Base-by-base conservation (phyloP, 2,329 filamentous ascomycete genomes). In the Sporothrix euskadiensis region DNA sequence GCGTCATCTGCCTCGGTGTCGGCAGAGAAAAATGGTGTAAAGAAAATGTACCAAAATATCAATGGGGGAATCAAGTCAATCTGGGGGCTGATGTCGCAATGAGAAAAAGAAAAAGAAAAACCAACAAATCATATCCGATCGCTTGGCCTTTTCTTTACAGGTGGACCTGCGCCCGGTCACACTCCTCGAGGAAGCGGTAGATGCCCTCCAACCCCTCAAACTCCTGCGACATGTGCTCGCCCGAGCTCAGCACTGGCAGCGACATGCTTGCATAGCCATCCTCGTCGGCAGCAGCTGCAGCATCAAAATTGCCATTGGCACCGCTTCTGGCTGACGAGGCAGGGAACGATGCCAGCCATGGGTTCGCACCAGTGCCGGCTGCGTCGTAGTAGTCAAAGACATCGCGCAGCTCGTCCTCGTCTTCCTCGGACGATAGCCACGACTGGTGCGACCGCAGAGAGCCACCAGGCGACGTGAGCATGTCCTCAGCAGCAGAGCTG, bases 111-210 rank as follows among this genome's bases (percentile, higher is more conserved):
- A 44, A 22, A 16, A 35, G 14, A 19, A 54, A 61, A 61, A 26
- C 39, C 52, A 69, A 1, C 6, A 35, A 14, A 22, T 61, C 32
- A 70, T 22, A 71, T 19, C 16, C n/a, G 22, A 30, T 1, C 32
- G 63, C 44, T 73, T 9, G 19, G 4, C 14, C 39, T 12, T 16
- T 32, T n/a, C 7, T 32, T 19, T 22, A 71, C 54, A 72, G 71
- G 10, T 72, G 74, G 4, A 41, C 41, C 52, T 71, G 71, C 1
- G 61, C 80, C 35, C 84, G 83, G 74, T 89, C 87, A 76, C 87
- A 89, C 77, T 88, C 88, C 77, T 88, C 87, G 41, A 89, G 74
- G 75, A 89, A 89, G 19, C 84, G 83, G 78, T 89, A 88, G 49
- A 89, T 85, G 4, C 87, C 88, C 74, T 88, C 86, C 2, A 89